A percentile compares a stretch with the other conserved stretches of the same genome.
These are phyloP conservation scores for Ogataea trehaloabstinens DNA, from an alignment of 805 yeast species.

Conservation along the genomic window DNA sequence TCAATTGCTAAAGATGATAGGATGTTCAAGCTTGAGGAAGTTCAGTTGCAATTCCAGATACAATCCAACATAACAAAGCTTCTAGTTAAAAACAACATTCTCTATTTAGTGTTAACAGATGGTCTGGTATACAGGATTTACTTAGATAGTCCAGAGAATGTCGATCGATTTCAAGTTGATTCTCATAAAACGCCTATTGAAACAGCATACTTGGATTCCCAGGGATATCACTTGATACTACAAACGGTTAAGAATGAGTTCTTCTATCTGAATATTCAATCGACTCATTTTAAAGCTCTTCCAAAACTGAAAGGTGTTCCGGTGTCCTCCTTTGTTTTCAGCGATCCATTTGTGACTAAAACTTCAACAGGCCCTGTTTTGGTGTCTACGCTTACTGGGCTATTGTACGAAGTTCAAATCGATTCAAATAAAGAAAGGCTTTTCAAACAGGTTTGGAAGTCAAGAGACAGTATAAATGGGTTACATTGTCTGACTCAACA, in stretches of 20 bases:
- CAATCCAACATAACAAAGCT: constrained; percentile 42
- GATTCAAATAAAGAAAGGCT: constrained; percentile 44
- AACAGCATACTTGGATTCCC: constrained; percentile 46
- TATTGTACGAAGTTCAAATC: constrained; percentile 44
- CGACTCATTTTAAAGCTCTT: constrained; percentile 41
- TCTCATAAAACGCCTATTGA: constrained; percentile 25
- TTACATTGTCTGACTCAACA: constrained; percentile 9
- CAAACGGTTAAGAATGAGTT: constrained; percentile 46
- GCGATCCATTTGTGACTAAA: constrained; percentile 23
- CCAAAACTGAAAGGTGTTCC: constrained; percentile 45
- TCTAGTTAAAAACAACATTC: constrained; percentile 52
- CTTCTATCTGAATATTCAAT: constrained; percentile 43
- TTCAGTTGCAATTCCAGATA: constrained; percentile 33
- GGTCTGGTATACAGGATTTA: constrained; percentile 64
- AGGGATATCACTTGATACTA: constrained; percentile 51
- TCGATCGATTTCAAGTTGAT: constrained; percentile 39
- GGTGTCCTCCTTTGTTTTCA: constrained; percentile 42
- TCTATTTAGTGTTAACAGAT: constrained; percentile 51
- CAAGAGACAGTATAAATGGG: constrained; percentile 16
- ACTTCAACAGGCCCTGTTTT: constrained; percentile 44
- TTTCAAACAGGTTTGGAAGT: constrained; percentile 41
- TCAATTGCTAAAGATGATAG: constrained; percentile 4
- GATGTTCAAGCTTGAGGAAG: constrained; percentile 29
- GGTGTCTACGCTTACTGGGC: constrained; percentile 48
- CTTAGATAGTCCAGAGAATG: constrained; percentile 60